Percentiles rank a stretch among this genome's conserved stretches.
phyloP scores from a whole-genome alignment of 2,329 filamentous ascomycete genomes.

The Fusarium veterinarium region DNA sequence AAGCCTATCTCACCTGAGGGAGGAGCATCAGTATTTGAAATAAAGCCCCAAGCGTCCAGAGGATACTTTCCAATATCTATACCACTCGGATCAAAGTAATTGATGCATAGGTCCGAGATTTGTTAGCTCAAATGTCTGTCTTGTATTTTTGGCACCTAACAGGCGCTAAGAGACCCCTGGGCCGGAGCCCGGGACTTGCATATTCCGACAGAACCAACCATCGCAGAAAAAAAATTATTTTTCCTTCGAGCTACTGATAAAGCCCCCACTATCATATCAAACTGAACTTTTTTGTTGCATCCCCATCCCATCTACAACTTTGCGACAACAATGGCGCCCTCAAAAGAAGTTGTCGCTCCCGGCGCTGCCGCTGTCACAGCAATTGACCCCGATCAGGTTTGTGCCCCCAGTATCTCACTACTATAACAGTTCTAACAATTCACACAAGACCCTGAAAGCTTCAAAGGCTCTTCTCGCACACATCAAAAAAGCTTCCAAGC shows the following conservation, averaged over 20 bases:
- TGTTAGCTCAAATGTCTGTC: too few relatives aligned
- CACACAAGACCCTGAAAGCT: constrained; percentile 66
- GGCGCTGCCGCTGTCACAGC: constrained; percentile 48
- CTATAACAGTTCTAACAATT: constrained; percentile 12
- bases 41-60: too few relatives aligned
- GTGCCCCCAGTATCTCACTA: too few relatives aligned
- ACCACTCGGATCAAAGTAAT: too few relatives aligned
- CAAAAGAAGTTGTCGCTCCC: constrained; percentile 53
- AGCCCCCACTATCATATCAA: constrained; percentile 49
- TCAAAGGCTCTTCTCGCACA: constrained; percentile 71
- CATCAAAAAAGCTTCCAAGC: constrained; percentile 67
- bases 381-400: constrained; percentile 56
- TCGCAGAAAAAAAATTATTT: constrained; percentile 46
- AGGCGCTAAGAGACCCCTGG: constrained; percentile 1
- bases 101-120: too few relatives aligned
- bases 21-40: too few relatives aligned
- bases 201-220: constrained; percentile 50
- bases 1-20: too few relatives aligned
- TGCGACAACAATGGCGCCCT: constrained; percentile 54
- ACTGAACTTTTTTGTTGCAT: constrained; percentile 40
- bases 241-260: constrained; percentile 44
- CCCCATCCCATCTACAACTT: constrained; percentile 30
- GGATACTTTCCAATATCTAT: too few relatives aligned
- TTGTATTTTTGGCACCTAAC: not conserved
- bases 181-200: constrained; percentile 50